Percentiles rank a stretch among this genome's conserved stretches.
Evolutionary conservation across 169 alveolate species (phyloP).

Genomic region (Plasmodium relictum): DNA sequence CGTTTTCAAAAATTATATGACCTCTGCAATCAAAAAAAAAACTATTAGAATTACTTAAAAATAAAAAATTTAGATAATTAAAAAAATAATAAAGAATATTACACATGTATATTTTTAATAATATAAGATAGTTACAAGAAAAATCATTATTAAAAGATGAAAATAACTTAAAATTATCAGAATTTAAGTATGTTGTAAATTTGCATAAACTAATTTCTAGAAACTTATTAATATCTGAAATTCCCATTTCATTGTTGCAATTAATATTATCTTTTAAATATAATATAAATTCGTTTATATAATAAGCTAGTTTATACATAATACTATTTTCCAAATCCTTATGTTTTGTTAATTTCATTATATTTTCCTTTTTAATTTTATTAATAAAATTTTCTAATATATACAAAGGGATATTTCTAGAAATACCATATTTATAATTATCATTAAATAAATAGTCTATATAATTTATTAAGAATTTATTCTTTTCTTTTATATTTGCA

Average conservation of each 20-base stretch:
- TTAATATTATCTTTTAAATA: constrained; percentile 60
- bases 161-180: constrained; percentile 5
- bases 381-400: constrained; percentile 61
- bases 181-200: constrained; percentile 36
- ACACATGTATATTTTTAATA: constrained; percentile 67
- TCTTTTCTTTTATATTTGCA: constrained; percentile 26
- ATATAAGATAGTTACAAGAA: constrained; percentile 15
- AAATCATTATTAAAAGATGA: background rate
- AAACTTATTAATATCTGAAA: constrained; percentile 4
- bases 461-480: constrained; percentile 28
- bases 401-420: constrained; percentile 47
- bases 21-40: constrained; percentile 78
- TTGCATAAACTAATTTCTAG: constrained; percentile 42
- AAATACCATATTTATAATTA: background rate
- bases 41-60: constrained; percentile 52
- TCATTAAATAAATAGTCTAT: constrained; percentile 40
- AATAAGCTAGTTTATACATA: constrained; percentile 73
- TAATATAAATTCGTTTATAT: constrained; percentile 68
- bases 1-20: constrained; percentile 60
- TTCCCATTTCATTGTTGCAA: constrained; percentile 16
- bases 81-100: constrained; percentile 55
- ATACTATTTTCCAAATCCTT: constrained; percentile 65
- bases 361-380: constrained; percentile 60
- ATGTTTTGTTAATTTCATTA: constrained; percentile 46
- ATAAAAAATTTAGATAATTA: constrained; percentile 53